phyloP scores from a whole-genome alignment of 768 basidiomycete genomes.

The Mycena albidolilacea region DNA sequence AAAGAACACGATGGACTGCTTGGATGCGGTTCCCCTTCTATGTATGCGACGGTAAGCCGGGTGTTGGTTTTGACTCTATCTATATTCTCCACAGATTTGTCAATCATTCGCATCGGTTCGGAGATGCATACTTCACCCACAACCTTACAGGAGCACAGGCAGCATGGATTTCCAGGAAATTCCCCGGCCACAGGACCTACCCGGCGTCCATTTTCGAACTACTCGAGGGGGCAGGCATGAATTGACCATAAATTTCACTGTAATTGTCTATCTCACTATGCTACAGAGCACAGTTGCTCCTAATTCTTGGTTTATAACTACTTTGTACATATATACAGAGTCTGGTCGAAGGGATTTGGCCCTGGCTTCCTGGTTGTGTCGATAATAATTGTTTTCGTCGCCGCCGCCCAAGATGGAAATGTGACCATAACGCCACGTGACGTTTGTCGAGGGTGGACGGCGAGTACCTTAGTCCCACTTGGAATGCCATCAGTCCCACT shows the following conservation, averaged over 20 bases:
- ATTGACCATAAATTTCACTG: background rate
- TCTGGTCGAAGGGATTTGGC: slow-evolving; percentile 21
- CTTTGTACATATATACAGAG: slow-evolving; percentile 17
- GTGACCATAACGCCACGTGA: slow-evolving; percentile 10
- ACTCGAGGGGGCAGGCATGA: background rate
- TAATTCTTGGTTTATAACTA: background rate
- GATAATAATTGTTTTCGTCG: slow-evolving; percentile 10
- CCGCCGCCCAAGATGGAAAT: background rate
- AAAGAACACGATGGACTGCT: background rate
- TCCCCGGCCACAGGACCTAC: slow-evolving; percentile 42
- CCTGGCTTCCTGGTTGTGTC: background rate
- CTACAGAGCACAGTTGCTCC: background rate
- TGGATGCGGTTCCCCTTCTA: background rate
- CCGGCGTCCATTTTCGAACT: slow-evolving; percentile 21
- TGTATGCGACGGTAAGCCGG: background rate
- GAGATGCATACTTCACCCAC: background rate
- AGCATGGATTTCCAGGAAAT: slow-evolving; percentile 43
- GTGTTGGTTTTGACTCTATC: slow-evolving; percentile 15
- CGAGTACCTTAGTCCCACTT: background rate
- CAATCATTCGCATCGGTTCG: background rate
- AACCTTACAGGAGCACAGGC: slow-evolving; percentile 3
- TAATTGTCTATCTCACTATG: background rate
- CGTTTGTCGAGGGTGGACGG: slow-evolving; percentile 23
- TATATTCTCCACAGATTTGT: background rate
- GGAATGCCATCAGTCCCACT: no score